Base-by-base conservation (phyloP, 2,329 filamentous ascomycete genomes). In the Neofusicoccum cordaticola region DNA sequence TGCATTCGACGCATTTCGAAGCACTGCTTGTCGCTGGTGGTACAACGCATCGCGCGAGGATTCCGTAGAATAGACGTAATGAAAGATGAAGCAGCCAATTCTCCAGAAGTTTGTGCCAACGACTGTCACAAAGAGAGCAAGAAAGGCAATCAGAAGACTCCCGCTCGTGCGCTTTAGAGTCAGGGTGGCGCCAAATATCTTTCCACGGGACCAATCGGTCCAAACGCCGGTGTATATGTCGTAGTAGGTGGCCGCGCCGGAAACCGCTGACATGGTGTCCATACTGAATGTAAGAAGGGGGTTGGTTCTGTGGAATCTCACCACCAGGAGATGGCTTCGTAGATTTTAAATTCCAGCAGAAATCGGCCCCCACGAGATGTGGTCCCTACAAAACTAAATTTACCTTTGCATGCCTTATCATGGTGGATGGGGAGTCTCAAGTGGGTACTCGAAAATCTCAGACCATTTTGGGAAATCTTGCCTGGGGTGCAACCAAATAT, bases 1-100 rank as follows among this genome's bases (percentile, higher is more conserved):
- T 6, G 31, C 45, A 39, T 31, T 62, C 2, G 62, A 47, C 6
- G 65, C 19, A 37, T 66, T 66, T n/a, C 64, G 58, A 12, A 66
- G 64, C 1, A 58, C 31, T 4, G 50, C 64, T 35, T 66, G 64
- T 8, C 47, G 50, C 15, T 66, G 73, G 41, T 75, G 71, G 52
- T 74, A 66, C 1, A 74, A n/a, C 1, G 61, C 66, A 47, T 74
- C 72, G 3, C 67, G 66, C 6, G 69, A 63, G 2, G 45, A 31
- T 2, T 58, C 31, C 69, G 60, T 39, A 3, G 35, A 73, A 13
- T 66, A 67, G 9, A 19, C n/a, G 12, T 65, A 57, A 51, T 74
- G 71, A 2, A 70, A 39, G 0, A 52, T 13, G 41, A 72, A 70
- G 37, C 66, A 69, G 3, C 65, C n/a, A 9, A 72, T 57, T 1